Base-by-base conservation (phyloP, 2,329 filamentous ascomycete species). In the Fusarium xylarioides region DNA sequence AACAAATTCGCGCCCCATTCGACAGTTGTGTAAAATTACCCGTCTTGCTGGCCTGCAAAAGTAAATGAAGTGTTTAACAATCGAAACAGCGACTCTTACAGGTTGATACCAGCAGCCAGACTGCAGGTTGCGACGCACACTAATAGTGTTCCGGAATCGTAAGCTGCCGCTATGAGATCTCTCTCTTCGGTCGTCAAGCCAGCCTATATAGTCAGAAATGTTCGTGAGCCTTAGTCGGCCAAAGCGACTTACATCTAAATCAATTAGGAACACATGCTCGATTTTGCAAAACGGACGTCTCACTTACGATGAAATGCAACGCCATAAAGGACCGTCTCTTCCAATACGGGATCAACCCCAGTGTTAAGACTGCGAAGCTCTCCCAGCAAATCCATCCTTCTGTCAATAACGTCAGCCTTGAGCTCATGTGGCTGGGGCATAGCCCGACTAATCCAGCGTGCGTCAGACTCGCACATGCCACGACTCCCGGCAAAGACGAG, bases 101-200 rank as follows among this genome's bases (percentile, higher is more conserved):
- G 83, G 80, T 95, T 95, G 66, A 95, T 93, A n/a, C 93, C 93
- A 19, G 92, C 93, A n/a, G 93, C 93, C 63, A 95, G 86, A 78
- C 92, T 94, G 76, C 92, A 94, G 4, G 93, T 95, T 42, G 93
- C 93, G 21, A 94, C 90, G 58, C 93, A 91, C 2, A 94, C 89
- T 73, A 91, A 91, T 23, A 95, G 79, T 10, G 88, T 84, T 2
- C 92, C 92, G 43, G 83, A 80, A 77, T 95, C 92, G 73, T 94
- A 95, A 18, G 92, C 92, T 40, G 86, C 86, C 5, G 92, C 90
- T 60, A 95, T 87, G 12, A 94, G 82, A 54, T 94, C 92, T 54
- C 92, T 87, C 79, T 95, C 93, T 81, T 95, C 93, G 1, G 88
- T 90, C 1, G 92, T 95, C 75, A 95, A 85, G 18, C 91, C 91